Percentiles rank a stretch among this genome's conserved stretches.
Evolutionary conservation across 2,329 filamentous ascomycete genomes (phyloP).

Genomic region (Calonectria montana): DNA sequence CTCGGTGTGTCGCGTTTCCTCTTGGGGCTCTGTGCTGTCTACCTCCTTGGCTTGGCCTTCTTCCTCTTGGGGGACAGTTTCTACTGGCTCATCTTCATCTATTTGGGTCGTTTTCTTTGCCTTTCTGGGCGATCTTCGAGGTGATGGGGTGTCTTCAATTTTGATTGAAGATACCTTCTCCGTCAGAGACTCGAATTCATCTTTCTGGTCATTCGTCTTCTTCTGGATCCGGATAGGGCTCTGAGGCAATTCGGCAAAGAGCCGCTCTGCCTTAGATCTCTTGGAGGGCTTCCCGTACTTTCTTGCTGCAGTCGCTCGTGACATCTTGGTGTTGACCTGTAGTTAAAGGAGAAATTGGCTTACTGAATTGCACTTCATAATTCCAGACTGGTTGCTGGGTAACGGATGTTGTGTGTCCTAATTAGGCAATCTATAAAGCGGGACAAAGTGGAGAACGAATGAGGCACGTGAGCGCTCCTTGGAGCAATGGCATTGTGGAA

Average conservation of each 20-base stretch:
- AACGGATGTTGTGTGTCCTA: slow-evolving; percentile 13
- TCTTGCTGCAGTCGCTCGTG: slow-evolving; percentile 54
- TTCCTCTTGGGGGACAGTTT: slow-evolving; percentile 9
- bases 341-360: neutral
- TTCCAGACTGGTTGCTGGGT: slow-evolving; percentile 4
- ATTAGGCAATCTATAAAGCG: neutral
- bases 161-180: slow-evolving; percentile 48
- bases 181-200: slow-evolving; percentile 48
- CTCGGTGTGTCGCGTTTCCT: slow-evolving; percentile 9
- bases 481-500: too few species aligned
- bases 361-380: neutral
- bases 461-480: neutral
- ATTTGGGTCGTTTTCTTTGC: slow-evolving; percentile 11
- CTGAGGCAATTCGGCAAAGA: slow-evolving; percentile 64
- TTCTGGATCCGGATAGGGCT: slow-evolving; percentile 56
- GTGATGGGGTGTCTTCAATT: slow-evolving; percentile 36
- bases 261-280: slow-evolving; percentile 58
- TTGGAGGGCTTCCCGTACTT: slow-evolving; percentile 65
- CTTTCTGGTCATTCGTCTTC: slow-evolving; percentile 25
- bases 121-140: slow-evolving; percentile 30
- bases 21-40: neutral
- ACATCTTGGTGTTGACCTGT: slow-evolving; percentile 52
- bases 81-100: slow-evolving; percentile 23
- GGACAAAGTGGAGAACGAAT: neutral
- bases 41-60: neutral